Percentiles rank a stretch among this genome's conserved stretches.
Evolutionary conservation across 495 filamentous ascomycete species (phyloP).

Genomic region (Thermothielavioides terrestris): DNA sequence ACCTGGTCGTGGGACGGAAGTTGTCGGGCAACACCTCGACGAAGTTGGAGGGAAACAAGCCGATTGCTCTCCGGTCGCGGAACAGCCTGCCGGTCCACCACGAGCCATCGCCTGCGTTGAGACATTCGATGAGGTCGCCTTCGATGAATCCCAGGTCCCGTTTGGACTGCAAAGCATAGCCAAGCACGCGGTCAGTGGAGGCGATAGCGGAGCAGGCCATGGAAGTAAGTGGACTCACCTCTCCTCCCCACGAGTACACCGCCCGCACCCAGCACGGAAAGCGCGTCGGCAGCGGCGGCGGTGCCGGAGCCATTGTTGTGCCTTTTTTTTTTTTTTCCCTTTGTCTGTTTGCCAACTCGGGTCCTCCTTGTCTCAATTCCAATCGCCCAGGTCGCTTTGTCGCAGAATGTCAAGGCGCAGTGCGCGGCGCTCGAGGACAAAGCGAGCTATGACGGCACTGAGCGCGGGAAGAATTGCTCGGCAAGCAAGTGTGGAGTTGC

Average conservation of each 20-base stretch:
- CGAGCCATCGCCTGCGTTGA: constrained; percentile 93
- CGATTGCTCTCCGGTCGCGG: constrained; percentile 78
- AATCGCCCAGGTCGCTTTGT: not conserved
- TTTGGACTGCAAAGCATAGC: constrained; percentile 60
- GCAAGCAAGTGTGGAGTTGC: constrained; percentile 4
- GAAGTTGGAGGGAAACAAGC: constrained; percentile 94
- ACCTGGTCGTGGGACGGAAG: constrained; percentile 71
- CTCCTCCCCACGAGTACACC: constrained; percentile 94
- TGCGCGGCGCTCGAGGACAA: not conserved
- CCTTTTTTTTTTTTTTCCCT: not conserved
- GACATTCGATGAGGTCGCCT: constrained; percentile 93
- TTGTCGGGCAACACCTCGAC: constrained; percentile 79
- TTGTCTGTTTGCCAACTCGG: not conserved
- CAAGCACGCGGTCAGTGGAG: constrained; percentile 1
- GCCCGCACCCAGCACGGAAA: constrained; percentile 97
- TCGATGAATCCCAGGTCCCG: constrained; percentile 93
- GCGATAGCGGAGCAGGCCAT: constrained; percentile 4
- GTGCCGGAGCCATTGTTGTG: constrained; percentile 43
- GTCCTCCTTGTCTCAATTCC: not conserved
- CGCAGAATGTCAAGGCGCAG: not conserved
- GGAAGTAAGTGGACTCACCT: constrained; percentile 45
- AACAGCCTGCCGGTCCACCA: constrained; percentile 95
- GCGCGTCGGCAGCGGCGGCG: constrained; percentile 60
- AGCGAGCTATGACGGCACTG: constrained; percentile 3
- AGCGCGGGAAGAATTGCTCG: not conserved